Base-by-base conservation (phyloP, 805 yeast genomes). In the Ogataea trehaloabstinens region DNA sequence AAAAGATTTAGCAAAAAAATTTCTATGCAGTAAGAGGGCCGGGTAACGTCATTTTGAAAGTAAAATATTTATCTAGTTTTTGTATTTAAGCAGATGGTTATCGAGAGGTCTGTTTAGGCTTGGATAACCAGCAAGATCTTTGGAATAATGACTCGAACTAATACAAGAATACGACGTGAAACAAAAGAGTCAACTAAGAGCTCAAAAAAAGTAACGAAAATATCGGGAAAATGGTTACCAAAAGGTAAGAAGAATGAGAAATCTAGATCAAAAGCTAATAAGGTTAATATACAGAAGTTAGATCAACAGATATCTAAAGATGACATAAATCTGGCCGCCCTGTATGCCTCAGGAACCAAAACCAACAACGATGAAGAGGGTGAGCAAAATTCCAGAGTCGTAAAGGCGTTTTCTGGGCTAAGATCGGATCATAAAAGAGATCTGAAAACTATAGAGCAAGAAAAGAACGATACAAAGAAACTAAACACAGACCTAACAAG, bases 391-490 rank as follows among this genome's bases (percentile, higher is more conserved):
- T 16, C 10, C 17, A 20, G 34, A 6, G 39, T 17, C 5, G 50
- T 50, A 19, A 51, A 49, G 16, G 63, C 56, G 20, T 63, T 75
- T 33, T 64, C 70, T 30, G 60, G 63, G 19, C 49, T 62, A 37
- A 58, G 64, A 32, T 55, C 61, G n/a, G 77, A 70, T 38, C 63
- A 68, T 44, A 48, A 55, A 38, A 51, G 55, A 32, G 78, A 75
- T 43, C 56, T 56, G 28, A 53, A 61, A 36, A 56, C 48, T 6
- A 27, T 44, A 6, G 35, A 40, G 24, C 35, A 44, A 12, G 38
- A 33, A 3, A 50, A 54, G 33, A 53, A 52, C 19, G 44, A 51
- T 32, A 56, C 61, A 21, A 60, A 63, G 45, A 43, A 56, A 42
- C 63, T 67, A 4, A 70, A 70, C n/a, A 50, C 54, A 28, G 78